phyloP scores from a whole-genome alignment of 192 early-diverging fungal genomes.

The Lunasporangiospora selenospora region DNA sequence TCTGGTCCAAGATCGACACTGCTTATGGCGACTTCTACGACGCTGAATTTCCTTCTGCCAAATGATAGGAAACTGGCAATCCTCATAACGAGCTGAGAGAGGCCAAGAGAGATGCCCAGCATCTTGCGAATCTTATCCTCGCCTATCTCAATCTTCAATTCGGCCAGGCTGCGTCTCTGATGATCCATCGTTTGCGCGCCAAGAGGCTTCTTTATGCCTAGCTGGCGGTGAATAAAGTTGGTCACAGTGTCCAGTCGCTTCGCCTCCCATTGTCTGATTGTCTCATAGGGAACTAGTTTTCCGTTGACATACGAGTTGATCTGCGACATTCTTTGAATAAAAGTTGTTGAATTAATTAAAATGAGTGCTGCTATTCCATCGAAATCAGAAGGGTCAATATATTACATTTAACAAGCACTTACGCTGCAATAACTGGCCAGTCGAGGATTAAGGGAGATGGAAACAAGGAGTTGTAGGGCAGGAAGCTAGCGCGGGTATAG shows the following conservation, averaged over 20 bases:
- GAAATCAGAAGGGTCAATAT: too few species aligned
- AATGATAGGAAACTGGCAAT: conserved; percentile 3
- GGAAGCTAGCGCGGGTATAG: too few species aligned
- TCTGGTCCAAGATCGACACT: neutral
- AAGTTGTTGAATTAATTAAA: too few species aligned
- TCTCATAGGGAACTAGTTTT: conserved; percentile 8
- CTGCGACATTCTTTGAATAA: neutral
- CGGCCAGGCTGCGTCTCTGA: neutral
- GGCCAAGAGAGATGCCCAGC: neutral
- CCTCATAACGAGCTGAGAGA: conserved; percentile 3
- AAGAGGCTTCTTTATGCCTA: neutral
- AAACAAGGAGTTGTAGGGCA: too few species aligned
- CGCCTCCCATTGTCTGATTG: conserved; percentile 7
- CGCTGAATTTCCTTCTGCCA: conserved; percentile 7
- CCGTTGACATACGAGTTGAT: conserved; percentile 5
- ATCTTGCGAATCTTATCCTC: conserved; percentile 6
- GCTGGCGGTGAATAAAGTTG: conserved; percentile 3
- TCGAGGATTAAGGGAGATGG: too few species aligned
- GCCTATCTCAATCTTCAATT: conserved; percentile 6
- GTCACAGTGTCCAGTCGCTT: conserved; percentile 4
- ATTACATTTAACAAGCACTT: too few species aligned
- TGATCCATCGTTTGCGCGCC: neutral
- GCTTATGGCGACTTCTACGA: conserved; percentile 5
- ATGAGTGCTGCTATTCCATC: too few species aligned
- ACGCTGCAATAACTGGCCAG: too few species aligned